Conservation (phyloP, 805 yeast genomes). For the Dipodascus geniculatus region DNA sequence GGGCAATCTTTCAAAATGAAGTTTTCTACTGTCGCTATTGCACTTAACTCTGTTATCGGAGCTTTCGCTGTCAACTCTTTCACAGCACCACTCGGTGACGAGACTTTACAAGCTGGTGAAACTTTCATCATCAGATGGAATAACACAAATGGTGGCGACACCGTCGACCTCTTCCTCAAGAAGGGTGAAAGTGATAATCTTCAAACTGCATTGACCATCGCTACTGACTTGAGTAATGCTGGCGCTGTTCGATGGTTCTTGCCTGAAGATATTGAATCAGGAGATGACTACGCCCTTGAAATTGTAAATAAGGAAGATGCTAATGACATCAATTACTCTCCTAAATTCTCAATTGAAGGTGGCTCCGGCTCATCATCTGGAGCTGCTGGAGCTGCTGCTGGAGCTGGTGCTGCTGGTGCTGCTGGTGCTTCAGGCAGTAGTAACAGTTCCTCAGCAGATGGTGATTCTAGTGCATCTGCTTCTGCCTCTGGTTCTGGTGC, state of each 20-base stretch:
- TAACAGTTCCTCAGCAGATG: conserved; percentile 6
- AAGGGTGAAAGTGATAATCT: conserved; percentile 24
- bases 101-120: conserved; percentile 22
- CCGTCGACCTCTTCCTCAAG: conserved; percentile 22
- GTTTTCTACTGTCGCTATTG: not conserved
- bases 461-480: conserved; percentile 6
- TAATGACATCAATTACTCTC: conserved; percentile 27
- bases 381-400: not conserved
- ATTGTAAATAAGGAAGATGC: conserved; percentile 20
- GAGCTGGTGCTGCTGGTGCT: conserved; percentile 3
- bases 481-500: not conserved
- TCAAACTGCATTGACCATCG: conserved; percentile 24
- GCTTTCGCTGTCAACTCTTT: conserved; percentile 18
- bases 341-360: conserved; percentile 18
- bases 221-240: conserved; percentile 23
- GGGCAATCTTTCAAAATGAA: not conserved
- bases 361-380: not conserved
- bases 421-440: conserved; percentile 7
- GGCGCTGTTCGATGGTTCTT: conserved; percentile 29
- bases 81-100: conserved; percentile 22
- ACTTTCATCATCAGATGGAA: conserved; percentile 23
- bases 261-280: conserved; percentile 22
- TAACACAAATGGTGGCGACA: conserved; percentile 22
- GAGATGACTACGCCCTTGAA: conserved; percentile 25
- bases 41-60: not conserved